Evolutionary conservation across 805 yeast genomes (phyloP).

Genomic region (Zygoascus ofunaensis): DNA sequence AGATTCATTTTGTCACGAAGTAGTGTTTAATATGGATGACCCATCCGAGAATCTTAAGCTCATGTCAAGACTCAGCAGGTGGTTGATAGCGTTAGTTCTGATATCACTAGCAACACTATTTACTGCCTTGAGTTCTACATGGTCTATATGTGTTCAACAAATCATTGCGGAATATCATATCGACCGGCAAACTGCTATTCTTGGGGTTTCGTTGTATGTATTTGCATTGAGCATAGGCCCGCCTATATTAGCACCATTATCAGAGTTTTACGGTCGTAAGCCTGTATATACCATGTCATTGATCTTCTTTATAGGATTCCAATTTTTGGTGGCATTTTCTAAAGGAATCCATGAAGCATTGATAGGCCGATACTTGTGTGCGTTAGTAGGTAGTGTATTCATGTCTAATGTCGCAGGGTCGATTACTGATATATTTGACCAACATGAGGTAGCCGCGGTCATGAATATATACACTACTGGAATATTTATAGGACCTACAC

Average conservation of each 20-base stretch:
- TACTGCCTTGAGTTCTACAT: conserved; percentile 44
- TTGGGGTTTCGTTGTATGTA: conserved; percentile 44
- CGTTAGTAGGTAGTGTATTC: conserved; percentile 72
- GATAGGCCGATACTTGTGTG: conserved; percentile 65
- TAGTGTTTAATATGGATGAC: conserved; percentile 21
- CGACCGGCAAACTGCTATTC: conserved; percentile 36
- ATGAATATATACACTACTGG: conserved; percentile 70
- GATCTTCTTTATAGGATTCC: conserved; percentile 38
- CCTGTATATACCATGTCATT: conserved; percentile 48
- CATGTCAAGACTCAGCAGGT: conserved; percentile 27
- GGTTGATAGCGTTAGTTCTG: conserved; percentile 30
- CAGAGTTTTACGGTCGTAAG: conserved; percentile 64
- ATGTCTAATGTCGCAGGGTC: conserved; percentile 82
- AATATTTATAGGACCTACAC: conserved; percentile 69
- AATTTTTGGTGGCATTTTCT: conserved; percentile 41
- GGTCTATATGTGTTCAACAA: conserved; percentile 36
- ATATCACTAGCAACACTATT: conserved; percentile 18
- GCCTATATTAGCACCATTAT: conserved; percentile 57
- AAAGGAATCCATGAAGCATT: conserved; percentile 27
- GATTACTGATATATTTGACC: conserved; percentile 65
- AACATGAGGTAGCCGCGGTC: conserved; percentile 56
- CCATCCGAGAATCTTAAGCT: conserved; percentile 32
- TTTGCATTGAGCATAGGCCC: conserved; percentile 60
- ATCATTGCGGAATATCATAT: conserved; percentile 31
- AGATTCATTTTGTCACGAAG: not conserved